A percentile compares a stretch with the other conserved stretches of the same genome.
These are phyloP conservation scores for Thalia dealbata DNA, from an alignment of 176 grass and related monocot genomes.

Conservation along the genomic window DNA sequence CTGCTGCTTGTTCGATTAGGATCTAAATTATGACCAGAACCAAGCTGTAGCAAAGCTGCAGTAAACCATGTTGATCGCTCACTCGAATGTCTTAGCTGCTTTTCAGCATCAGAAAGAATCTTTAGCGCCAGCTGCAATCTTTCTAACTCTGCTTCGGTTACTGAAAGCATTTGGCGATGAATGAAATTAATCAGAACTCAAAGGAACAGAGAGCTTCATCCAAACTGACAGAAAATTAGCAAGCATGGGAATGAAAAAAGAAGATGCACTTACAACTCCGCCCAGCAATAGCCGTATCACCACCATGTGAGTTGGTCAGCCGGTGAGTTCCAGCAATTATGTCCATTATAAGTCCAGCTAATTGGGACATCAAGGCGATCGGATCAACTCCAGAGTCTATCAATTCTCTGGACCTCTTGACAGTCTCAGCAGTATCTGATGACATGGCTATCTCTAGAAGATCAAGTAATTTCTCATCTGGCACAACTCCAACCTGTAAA, in stretches of 20 bases:
- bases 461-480: constrained; percentile 87
- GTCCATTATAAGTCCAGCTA: constrained; percentile 98
- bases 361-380: constrained; percentile 95
- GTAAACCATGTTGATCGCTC: constrained; percentile 96
- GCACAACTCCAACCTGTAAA: constrained; percentile 75
- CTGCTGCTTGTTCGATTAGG: constrained; percentile 48
- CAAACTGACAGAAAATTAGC: background rate
- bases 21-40: constrained; percentile 60
- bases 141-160: constrained; percentile 89
- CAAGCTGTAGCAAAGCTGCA: constrained; percentile 88
- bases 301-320: constrained; percentile 42
- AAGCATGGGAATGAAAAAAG: background rate
- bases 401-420: constrained; percentile 82
- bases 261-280: constrained; percentile 76
- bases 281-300: constrained; percentile 46
- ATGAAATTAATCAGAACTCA: background rate
- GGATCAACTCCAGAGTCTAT: constrained; percentile 97
- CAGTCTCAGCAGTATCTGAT: constrained; percentile 86
- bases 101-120: constrained; percentile 96
- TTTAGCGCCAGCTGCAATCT: constrained; percentile 84
- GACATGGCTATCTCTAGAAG: constrained; percentile 95
- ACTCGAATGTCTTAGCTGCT: constrained; percentile 83
- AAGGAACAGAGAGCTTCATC: background rate
- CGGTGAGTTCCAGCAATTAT: constrained; percentile 93
- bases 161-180: constrained; percentile 27